Base-by-base conservation (phyloP, 1,284 basidiomycete genomes). In the Cryptococcus wingfieldii region DNA sequence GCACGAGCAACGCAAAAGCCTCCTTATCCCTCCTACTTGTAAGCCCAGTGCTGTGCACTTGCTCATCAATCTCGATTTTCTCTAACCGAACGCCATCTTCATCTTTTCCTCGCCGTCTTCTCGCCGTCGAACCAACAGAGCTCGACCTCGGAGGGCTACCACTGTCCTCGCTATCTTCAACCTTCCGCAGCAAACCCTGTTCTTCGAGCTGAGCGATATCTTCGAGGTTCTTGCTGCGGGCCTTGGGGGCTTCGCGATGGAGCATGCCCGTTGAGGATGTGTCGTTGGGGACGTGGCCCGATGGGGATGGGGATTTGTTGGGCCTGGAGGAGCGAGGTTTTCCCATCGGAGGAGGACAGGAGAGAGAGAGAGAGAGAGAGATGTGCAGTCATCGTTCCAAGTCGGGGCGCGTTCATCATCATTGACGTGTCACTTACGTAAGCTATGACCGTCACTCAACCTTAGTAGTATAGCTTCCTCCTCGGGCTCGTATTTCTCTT, bases 1-100 rank as follows among this genome's bases (percentile, higher is more conserved):
- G 79, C 72, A 93, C 87, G 43, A 98, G 80, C 55, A 98, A 77
- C 8, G 83, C 83, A 82, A 98, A 91, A 38, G 88, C 90, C 64
- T 84, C 82, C 78, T 87, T 88, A 78, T 98, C 93, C 47, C 68
- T 64, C 25, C 59, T 59, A 47, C 61, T 69, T 43, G 62, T 67
- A 56, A 75, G 59, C 4, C 73, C 73, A 14, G 38, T 27, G 18
- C 51, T 51, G 12, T 61, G 63, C 13, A 54, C 56, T 38, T 53
- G 55, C 18, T 63, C 61, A 6, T 63, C 62, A 38, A 66, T 45
- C 7, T 62, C 58, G 43, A 67, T 42, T 56, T 67, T 66, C 42
- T 71, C 69, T 45, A 63, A 55, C n/a, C 52, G 48, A 47, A 18
- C 43, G 16, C 31, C 55, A 8, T 57, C 38, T 44, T 59, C 63